Conservation (phyloP, 1,284 basidiomycete species). For the Golubevia sp. region DNA sequence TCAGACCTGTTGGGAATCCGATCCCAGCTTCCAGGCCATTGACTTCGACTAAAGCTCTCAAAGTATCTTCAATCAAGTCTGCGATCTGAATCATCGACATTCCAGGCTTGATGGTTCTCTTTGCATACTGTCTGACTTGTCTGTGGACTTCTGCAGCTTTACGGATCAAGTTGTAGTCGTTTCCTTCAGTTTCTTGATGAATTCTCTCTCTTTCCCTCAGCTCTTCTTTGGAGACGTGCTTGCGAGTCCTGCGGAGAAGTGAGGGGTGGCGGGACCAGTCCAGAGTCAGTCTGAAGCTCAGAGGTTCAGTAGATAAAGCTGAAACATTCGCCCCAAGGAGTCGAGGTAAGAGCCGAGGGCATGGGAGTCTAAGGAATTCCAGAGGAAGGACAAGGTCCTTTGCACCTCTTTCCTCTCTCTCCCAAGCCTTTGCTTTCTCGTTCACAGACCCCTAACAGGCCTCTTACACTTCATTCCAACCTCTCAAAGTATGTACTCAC, state of each 20-base stretch:
- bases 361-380: too few relatives aligned
- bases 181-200: slow-evolving; percentile 48
- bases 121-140: slow-evolving; percentile 81
- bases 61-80: slow-evolving; percentile 81
- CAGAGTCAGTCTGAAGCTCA: too few relatives aligned
- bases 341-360: not conserved
- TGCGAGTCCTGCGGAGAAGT: slow-evolving; percentile 11
- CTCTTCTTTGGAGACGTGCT: slow-evolving; percentile 48
- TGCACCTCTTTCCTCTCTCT: not conserved
- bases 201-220: slow-evolving; percentile 53
- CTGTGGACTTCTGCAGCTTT: slow-evolving; percentile 90
- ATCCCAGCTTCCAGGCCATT: slow-evolving; percentile 83
- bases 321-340: too few relatives aligned
- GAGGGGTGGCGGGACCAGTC: not conserved
- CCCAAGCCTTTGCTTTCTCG: too few relatives aligned
- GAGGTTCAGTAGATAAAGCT: too few relatives aligned
- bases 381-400: too few relatives aligned
- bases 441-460: too few relatives aligned
- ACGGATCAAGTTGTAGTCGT: slow-evolving; percentile 80
- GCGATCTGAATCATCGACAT: slow-evolving; percentile 95
- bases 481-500: slow-evolving; percentile 1
- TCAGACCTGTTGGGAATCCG: slow-evolving; percentile 96
- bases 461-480: too few relatives aligned
- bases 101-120: slow-evolving; percentile 83
- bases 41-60: slow-evolving; percentile 83